These are phyloP conservation scores for Rhinocladiella mackenziei DNA, from an alignment of 2,329 filamentous ascomycete species.

Conservation along the genomic window DNA sequence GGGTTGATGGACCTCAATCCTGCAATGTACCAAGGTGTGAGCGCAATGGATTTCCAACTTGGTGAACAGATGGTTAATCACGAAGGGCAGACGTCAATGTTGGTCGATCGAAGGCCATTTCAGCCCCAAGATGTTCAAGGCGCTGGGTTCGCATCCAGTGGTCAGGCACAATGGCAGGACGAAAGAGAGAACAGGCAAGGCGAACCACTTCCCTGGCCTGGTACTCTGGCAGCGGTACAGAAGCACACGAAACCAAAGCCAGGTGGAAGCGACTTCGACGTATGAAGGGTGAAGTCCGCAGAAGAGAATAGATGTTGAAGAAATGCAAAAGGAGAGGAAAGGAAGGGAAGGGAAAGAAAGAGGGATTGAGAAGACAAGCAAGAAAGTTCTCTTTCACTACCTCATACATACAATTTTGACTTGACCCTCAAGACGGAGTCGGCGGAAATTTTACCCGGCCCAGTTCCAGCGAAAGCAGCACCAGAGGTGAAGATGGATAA, in stretches of 20 bases:
- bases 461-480: too few relatives aligned
- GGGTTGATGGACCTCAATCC: conserved; percentile 5
- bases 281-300: not conserved
- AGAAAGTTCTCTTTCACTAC: too few relatives aligned
- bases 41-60: conserved; percentile 1
- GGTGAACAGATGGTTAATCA: not conserved
- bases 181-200: not conserved
- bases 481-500: too few relatives aligned
- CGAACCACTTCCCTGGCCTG: conserved; percentile 18
- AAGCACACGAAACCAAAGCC: not conserved
- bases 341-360: not conserved
- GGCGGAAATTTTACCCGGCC: too few relatives aligned
- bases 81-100: not conserved
- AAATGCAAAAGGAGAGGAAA: not conserved
- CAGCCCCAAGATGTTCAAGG: not conserved
- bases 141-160: not conserved
- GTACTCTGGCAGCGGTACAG: conserved; percentile 18
- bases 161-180: conserved; percentile 6
- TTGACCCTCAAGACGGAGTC: too few relatives aligned
- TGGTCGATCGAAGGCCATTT: not conserved
- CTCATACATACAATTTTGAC: too few relatives aligned
- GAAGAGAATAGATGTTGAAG: not conserved
- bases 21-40: conserved; percentile 7
- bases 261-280: conserved; percentile 5
- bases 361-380: too few relatives aligned